Evolutionary conservation across 805 yeast species (phyloP), one percentile per base, ranked within the genome.

Genomic region (Henningerozyma blattae): DNA sequence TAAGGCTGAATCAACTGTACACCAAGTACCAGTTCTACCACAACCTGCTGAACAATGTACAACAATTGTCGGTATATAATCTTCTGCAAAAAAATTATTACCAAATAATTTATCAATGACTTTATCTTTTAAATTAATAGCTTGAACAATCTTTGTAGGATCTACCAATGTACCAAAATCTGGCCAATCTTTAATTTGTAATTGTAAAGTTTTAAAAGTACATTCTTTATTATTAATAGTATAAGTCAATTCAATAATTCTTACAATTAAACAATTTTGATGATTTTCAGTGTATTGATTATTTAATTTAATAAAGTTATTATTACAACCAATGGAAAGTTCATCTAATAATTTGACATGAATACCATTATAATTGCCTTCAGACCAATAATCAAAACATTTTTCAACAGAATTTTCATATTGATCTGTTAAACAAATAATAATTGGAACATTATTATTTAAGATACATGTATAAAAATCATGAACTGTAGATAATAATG

Each of bases 31-130:
- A 0, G 97, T 85, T 37, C 98, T 65, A 15, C 98, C 98, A 50
- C 94, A 86, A 0, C 98, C 98, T 1, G 97, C 97, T 5, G 95
- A 84, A 51, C 98, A 89, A 57, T 89, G 97, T 18, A 81, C 82
- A 30, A 85, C 52, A 5, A 76, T 67, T 16, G 84, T 81, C 1
- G 67, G 57, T 1, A 61, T 52, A n/a, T 51, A 60, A 43, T 30
- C 45, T 6, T 45, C 37, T 6, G 40, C 28, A 28, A 36, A 38
- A n/a, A 39, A 33, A 12, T 42, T 30, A 14, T 29, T 33, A 7
- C 36, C 34, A 17, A 35, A 38, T 17, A 54, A 37, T n/a, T 41
- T 38, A 24, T 55, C 42, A 30, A 67, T 54, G 14, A 74, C 50
- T 10, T 63, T 43, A 32, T 65, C 62, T 37, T 71, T 68, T 45